Percentiles rank a stretch among this genome's conserved stretches.
These are phyloP conservation scores for Zasmidium angulare DNA, from an alignment of 2,329 filamentous ascomycete genomes.

Conservation along the genomic window DNA sequence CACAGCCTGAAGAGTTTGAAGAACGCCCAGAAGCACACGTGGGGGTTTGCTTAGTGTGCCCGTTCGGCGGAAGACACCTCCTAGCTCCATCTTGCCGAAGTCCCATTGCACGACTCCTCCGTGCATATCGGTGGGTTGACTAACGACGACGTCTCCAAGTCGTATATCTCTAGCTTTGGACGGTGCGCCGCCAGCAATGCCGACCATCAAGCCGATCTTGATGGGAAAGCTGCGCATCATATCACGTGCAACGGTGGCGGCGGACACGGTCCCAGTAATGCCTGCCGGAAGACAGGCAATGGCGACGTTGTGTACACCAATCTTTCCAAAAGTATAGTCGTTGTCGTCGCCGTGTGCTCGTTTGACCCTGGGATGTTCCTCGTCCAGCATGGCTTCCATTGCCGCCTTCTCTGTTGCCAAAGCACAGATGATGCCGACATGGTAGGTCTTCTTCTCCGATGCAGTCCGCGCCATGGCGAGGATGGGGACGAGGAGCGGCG, in stretches of 20 bases:
- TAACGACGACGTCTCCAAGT: conserved; percentile 30
- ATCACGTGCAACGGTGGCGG: conserved; percentile 15
- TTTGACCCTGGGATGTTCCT: not conserved
- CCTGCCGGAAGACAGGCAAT: conserved; percentile 26
- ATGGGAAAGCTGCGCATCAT: conserved; percentile 22
- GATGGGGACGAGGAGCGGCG: not conserved
- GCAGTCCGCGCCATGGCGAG: not conserved
- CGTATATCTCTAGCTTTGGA: conserved; percentile 19
- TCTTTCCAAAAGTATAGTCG: conserved; percentile 22
- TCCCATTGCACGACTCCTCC: conserved; percentile 31
- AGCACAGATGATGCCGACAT: not conserved
- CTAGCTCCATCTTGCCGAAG: conserved; percentile 18
- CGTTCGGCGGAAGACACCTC: not conserved
- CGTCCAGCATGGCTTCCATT: conserved; percentile 16
- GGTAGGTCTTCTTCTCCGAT: not conserved
- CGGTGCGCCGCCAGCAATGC: conserved; percentile 26
- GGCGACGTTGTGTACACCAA: conserved; percentile 30
- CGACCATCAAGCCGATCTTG: conserved; percentile 20
- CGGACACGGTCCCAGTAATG: conserved; percentile 18
- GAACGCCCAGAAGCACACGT: not conserved
- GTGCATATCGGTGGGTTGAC: conserved; percentile 16
- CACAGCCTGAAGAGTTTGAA: not conserved
- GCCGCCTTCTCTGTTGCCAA: not conserved
- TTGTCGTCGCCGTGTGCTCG: conserved; percentile 16
- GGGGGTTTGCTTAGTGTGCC: conserved; percentile 6